Percentiles rank a stretch among this genome's conserved stretches.
Conservation (phyloP, 305 asterid species). For the Fraxinus ornus region DNA sequence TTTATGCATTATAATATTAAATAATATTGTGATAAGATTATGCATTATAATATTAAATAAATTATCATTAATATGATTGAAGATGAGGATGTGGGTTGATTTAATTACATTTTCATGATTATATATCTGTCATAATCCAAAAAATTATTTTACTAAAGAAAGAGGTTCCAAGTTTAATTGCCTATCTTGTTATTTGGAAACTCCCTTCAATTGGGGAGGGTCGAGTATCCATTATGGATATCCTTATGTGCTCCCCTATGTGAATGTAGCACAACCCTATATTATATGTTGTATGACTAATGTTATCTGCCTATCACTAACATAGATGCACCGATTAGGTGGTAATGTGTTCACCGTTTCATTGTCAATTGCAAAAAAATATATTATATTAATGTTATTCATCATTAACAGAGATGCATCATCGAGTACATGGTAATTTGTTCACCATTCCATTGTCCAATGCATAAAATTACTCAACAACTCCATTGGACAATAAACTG, state of each 20-base stretch:
- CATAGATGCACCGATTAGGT: not conserved
- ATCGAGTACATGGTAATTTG: not conserved
- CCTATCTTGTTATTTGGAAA: not conserved
- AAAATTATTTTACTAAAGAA: not conserved
- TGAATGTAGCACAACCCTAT: no score
- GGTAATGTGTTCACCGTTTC: not conserved
- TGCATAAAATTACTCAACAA: not conserved
- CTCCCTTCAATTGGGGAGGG: no score
- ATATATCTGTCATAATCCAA: not conserved
- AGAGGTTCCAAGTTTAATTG: not conserved
- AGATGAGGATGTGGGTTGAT: not conserved
- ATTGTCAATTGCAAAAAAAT: not conserved
- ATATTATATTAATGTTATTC: no score
- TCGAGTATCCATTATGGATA: no score
- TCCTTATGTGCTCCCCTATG: no score
- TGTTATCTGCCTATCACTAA: not conserved
- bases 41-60: not conserved
- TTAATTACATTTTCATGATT: not conserved
- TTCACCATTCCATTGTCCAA: not conserved
- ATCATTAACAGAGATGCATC: not conserved
- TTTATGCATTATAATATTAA: no score
- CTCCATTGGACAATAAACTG: not conserved
- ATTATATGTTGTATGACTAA: no score
- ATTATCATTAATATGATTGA: not conserved
- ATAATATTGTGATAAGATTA: not conserved